Conservation (phyloP, 164 flowering plant genomes). For the Malania oleifera region DNA sequence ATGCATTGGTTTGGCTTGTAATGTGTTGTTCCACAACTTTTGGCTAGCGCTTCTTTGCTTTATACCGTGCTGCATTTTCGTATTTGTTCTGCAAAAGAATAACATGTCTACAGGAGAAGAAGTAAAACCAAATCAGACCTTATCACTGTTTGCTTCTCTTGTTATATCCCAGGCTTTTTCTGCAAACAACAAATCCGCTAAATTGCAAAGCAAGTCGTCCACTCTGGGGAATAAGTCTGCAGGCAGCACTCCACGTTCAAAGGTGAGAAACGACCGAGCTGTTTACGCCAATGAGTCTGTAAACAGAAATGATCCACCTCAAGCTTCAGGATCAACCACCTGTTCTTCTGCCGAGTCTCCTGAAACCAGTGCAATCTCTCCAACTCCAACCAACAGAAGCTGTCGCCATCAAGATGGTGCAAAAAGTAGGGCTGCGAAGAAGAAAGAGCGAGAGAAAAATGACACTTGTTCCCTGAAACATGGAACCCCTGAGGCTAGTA, state of each 20-base stretch:
- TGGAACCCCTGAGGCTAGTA: slow-evolving; percentile 14
- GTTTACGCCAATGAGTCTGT: slow-evolving; percentile 6
- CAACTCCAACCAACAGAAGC: slow-evolving; percentile 7
- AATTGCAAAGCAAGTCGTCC: slow-evolving; percentile 16
- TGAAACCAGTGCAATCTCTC: slow-evolving; percentile 8
- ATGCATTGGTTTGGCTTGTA: too few relatives aligned
- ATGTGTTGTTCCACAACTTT: too few relatives aligned
- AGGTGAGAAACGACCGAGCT: slow-evolving; percentile 14
- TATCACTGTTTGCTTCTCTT: background rate
- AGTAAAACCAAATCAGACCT: background rate
- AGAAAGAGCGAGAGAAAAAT: slow-evolving; percentile 18
- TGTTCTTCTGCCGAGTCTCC: background rate
- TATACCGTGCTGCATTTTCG: too few relatives aligned
- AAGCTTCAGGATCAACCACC: slow-evolving; percentile 10
- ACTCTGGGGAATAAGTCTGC: slow-evolving; percentile 17
- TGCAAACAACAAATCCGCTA: slow-evolving; percentile 15
- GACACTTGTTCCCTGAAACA: slow-evolving; percentile 11
- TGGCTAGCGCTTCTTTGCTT: too few relatives aligned
- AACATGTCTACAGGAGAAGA: too few relatives aligned
- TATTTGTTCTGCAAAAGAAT: too few relatives aligned
- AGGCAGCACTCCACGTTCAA: slow-evolving; percentile 10
- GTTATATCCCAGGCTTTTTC: slow-evolving; percentile 15
- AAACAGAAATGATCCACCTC: slow-evolving; percentile 9
- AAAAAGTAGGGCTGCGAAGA: slow-evolving; percentile 9
- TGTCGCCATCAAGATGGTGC: slow-evolving; percentile 1